These are phyloP conservation scores for sunflower (Helianthus annuus) DNA, from an alignment of 129 eudicot genomes.

Conservation along the genomic window HanXRQr2.0-SUNRISE NC_035447.2:64006653-64007152, in stretches of 20 bases:
- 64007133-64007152: no score
- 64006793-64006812: constrained; percentile 29
- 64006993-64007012: no score
- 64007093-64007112: no score
- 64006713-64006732: constrained; percentile 30
- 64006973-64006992: not conserved
- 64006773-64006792: constrained; percentile 51
- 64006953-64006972: not conserved
- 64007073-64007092: no score
- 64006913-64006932: constrained; percentile 18
- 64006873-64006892: constrained; percentile 47
- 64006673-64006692: constrained; percentile 28
- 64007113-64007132: no score
- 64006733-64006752: constrained; percentile 34
- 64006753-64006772: constrained; percentile 63
- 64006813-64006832: not conserved
- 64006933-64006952: not conserved
- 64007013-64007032: no score
- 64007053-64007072: no score
- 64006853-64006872: constrained; percentile 41
- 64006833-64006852: not conserved
- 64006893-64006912: constrained; percentile 43
- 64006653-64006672: not conserved
- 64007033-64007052: no score
- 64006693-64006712: constrained; percentile 35